These are phyloP conservation scores for Colletotrichum eremochloae DNA, from an alignment of 2,329 filamentous ascomycete genomes.

Conservation along the genomic window DNA sequence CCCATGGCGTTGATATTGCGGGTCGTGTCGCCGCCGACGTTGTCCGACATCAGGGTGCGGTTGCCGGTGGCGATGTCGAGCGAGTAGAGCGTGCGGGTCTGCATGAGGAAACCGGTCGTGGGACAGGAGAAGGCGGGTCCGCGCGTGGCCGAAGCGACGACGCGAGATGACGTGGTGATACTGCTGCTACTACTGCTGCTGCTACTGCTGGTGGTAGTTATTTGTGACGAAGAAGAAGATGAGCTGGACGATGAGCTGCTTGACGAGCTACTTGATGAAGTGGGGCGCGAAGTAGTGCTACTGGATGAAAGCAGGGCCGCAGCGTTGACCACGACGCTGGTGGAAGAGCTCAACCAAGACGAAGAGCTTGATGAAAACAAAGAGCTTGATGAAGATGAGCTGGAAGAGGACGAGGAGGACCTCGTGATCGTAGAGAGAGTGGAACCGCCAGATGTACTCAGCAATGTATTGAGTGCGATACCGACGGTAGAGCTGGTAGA, in stretches of 20 bases:
- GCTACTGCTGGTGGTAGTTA: neutral
- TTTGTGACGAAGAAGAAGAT: constrained; percentile 3
- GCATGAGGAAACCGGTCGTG: constrained; percentile 41
- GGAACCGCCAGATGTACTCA: neutral
- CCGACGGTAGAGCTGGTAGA: neutral
- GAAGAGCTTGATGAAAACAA: neutral
- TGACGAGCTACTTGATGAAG: neutral
- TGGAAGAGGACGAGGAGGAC: constrained; percentile 1
- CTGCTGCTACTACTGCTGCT: neutral
- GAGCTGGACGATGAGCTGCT: neutral
- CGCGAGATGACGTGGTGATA: neutral
- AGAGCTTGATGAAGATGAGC: neutral
- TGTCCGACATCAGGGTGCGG: constrained; percentile 6
- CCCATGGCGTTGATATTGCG: constrained; percentile 45
- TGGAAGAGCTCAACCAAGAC: neutral
- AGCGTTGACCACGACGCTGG: too few relatives aligned
- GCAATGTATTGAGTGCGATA: neutral
- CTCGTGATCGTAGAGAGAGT: constrained; percentile 23
- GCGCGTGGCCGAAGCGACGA: constrained; percentile 25
- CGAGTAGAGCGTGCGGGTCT: constrained; percentile 36
- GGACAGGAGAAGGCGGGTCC: constrained; percentile 36
- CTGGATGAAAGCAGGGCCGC: too few relatives aligned
- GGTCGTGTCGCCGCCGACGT: constrained; percentile 12
- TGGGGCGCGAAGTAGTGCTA: neutral
- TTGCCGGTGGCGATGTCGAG: constrained; percentile 41